These are phyloP conservation scores for Pseudogymnoascus sp. DNA, from an alignment of 2,329 filamentous ascomycete genomes.

Conservation along the genomic window DNA sequence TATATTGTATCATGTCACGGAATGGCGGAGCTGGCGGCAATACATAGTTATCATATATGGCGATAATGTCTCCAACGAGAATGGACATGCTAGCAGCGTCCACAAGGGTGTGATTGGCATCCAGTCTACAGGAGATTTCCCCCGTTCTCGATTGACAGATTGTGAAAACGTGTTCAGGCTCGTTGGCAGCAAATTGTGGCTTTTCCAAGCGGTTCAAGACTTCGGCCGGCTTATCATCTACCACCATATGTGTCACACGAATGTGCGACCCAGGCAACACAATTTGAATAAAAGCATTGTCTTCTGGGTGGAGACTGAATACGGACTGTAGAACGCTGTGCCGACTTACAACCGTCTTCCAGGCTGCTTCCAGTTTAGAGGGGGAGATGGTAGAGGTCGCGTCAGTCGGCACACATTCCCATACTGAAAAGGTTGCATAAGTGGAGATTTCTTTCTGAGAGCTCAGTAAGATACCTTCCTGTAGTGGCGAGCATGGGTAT, in stretches of 20 bases:
- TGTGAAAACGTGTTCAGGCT: slow-evolving; percentile 1
- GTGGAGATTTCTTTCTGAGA: slow-evolving; percentile 5
- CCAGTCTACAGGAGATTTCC: background rate
- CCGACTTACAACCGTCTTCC: background rate
- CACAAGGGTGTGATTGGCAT: background rate
- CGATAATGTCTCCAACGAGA: slow-evolving; percentile 8
- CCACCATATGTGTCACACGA: background rate
- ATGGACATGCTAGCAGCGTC: slow-evolving; percentile 11
- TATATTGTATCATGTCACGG: background rate
- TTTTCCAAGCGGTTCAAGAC: background rate
- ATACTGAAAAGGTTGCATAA: slow-evolving; percentile 19
- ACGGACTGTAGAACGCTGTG: slow-evolving; percentile 2
- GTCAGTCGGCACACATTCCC: slow-evolving; percentile 19
- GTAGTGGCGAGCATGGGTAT: slow-evolving; percentile 30
- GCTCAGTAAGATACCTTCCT: slow-evolving; percentile 28
- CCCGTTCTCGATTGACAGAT: slow-evolving; percentile 2
- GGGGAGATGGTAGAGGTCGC: slow-evolving; percentile 25
- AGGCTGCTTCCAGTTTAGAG: slow-evolving; percentile 17
- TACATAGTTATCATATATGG: slow-evolving; percentile 2
- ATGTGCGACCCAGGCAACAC: background rate
- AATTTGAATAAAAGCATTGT: background rate
- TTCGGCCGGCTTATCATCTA: background rate
- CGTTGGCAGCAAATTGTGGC: background rate
- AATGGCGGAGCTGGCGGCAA: background rate
- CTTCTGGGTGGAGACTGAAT: background rate